Base-by-base conservation (phyloP, 1,284 basidiomycete species). In the Ganoderma sinense region DNA sequence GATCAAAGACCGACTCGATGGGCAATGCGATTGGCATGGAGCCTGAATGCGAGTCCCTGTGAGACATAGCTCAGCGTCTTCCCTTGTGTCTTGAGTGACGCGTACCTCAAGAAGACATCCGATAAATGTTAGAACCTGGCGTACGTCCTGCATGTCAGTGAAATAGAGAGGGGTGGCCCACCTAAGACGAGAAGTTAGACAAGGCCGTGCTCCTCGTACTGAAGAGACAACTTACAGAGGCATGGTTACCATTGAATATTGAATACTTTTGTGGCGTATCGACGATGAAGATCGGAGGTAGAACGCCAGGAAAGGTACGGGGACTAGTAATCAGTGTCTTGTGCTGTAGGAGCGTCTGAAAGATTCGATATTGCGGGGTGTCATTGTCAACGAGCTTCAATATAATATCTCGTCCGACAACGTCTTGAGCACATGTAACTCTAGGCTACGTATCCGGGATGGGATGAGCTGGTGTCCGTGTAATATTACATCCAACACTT, bases 331-430 rank as follows among this genome's bases (percentile, higher is more conserved):
- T 55, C 13, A 29, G 11, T 10, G 33, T 13, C 23, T 20, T 3
- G 2, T 43, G n/a, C 10, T 26, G 43, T 2, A 62, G 45, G 23
- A 66, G 59, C 2, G 29, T 23, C 33, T 41, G 43, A 23, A 51
- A 67, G 18, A 67, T 67, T 6, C 31, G 33, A 45, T 53, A 23
- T 31, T 67, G 31, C 0, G 18, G 8, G 39, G 51, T 62, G 45
- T 45, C 39, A 16, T 43, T 67, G 39, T 67, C 65, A 11, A 66
- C 65, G 23, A 67, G 60, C 43, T 67, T 67, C 33, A 67, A 51
- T 48, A 67, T 62, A 11, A 67, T n/a, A 31, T 67, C 66, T 43
- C 60, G 41, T 13, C 66, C 66, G 2, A 29, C 8, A 0, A 2
- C 11, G 29, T 68, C 62, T 20, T 58, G 66, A 4, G 14, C 65